Evolutionary conservation across 139 green algal genomes (phyloP).

Genomic region (Chlorella sp.): DNA sequence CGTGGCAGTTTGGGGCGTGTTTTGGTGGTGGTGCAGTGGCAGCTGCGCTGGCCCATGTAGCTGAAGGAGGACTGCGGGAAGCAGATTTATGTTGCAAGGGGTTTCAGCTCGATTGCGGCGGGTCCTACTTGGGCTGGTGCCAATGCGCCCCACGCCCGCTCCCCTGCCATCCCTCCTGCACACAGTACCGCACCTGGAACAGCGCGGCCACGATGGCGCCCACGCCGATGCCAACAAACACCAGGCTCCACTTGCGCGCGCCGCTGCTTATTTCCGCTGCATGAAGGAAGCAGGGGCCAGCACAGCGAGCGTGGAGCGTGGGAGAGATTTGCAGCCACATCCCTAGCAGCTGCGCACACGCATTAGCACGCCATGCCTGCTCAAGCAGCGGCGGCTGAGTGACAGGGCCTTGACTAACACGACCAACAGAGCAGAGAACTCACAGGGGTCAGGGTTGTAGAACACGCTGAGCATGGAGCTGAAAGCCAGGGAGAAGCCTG

Average conservation of each 20-base stretch:
- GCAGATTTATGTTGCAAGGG: too few species aligned
- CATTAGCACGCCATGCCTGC: too few species aligned
- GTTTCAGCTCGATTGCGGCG: too few species aligned
- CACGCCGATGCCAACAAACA: constrained; percentile 73
- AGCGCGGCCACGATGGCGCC: constrained; percentile 47
- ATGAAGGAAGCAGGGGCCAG: not conserved
- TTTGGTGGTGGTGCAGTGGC: not conserved
- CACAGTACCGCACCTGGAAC: constrained; percentile 35
- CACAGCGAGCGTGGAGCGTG: not conserved
- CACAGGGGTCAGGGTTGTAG: not conserved
- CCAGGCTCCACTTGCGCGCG: constrained; percentile 59
- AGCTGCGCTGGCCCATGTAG: not conserved
- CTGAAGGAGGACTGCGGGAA: not conserved
- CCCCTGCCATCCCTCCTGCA: too few species aligned
- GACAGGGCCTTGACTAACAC: too few species aligned
- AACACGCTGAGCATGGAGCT: constrained; percentile 58
- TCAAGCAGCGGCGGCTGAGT: too few species aligned
- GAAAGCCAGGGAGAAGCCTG: constrained; percentile 68
- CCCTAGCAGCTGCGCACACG: too few species aligned
- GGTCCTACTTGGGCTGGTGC: too few species aligned
- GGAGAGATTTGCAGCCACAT: not conserved
- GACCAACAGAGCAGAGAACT: not conserved
- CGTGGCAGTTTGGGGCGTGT: too few species aligned
- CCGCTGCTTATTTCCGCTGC: constrained; percentile 38
- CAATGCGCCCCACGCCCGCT: too few species aligned